Evolutionary conservation across 163 green algal species (phyloP).

Genomic region (Chlamydomonas reinhardtii): DNA sequence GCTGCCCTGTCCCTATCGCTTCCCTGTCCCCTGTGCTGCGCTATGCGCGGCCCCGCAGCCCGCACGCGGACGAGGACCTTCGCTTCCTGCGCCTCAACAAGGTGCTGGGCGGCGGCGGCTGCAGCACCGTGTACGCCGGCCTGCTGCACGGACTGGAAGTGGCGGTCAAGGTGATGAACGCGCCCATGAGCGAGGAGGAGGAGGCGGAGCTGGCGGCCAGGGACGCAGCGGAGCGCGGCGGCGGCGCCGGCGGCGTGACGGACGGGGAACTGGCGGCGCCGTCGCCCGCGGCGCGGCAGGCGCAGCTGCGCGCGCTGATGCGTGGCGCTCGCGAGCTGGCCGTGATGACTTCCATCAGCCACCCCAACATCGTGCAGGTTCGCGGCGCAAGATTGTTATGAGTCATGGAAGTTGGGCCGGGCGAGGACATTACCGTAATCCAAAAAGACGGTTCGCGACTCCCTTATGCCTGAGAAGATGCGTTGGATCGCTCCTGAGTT

Average conservation of each 20-base stretch:
- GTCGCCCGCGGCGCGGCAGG: neutral
- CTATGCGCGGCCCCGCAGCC: neutral
- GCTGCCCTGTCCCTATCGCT: too few relatives aligned
- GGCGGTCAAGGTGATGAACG: slow-evolving; percentile 42
- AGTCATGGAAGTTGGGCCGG: too few relatives aligned
- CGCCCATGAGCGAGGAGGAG: neutral
- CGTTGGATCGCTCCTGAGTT: too few relatives aligned
- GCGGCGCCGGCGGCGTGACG: neutral
- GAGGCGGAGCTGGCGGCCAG: neutral
- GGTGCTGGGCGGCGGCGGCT: slow-evolving; percentile 24
- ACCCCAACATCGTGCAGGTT: slow-evolving; percentile 51
- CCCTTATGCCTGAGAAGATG: too few relatives aligned
- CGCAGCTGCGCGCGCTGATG: slow-evolving; percentile 39
- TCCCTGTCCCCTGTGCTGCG: too few relatives aligned
- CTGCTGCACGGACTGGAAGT: slow-evolving; percentile 39
- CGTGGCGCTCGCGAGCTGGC: slow-evolving; percentile 40
- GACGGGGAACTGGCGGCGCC: neutral
- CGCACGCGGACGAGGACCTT: slow-evolving; percentile 37
- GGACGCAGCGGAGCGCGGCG: neutral
- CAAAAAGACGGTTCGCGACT: too few relatives aligned
- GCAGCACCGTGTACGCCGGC: slow-evolving; percentile 25
- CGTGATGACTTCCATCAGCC: slow-evolving; percentile 32
- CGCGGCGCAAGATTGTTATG: too few relatives aligned
- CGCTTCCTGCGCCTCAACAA: slow-evolving; percentile 23
- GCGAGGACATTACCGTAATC: too few relatives aligned